Evolutionary conservation across 495 filamentous ascomycete genomes (phyloP), one percentile per base, ranked within the genome.

Genomic region (Lasiosphaeris hirsuta): DNA sequence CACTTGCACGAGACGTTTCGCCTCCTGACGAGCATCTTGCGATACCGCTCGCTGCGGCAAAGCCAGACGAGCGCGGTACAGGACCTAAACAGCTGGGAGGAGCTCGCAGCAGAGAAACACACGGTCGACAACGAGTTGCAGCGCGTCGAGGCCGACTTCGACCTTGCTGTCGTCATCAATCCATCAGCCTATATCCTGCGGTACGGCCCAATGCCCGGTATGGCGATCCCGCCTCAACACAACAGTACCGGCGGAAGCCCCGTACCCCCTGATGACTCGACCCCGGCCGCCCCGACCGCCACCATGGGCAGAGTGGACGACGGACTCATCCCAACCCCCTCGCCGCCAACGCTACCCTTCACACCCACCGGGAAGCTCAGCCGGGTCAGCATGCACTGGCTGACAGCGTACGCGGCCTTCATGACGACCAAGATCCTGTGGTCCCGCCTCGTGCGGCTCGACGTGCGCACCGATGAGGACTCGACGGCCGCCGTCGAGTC

Each of bases 1-100:
- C 63, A 61, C 45, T 33, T 62, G 17, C 63, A 65, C 46, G 56
- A 65, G 37, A 59, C 60, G 7, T 65, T 65, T 18, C 55, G 63
- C 40, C 56, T 65, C 7, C 45, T 62, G 2, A 47, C 51, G 19
- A 48, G 33, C 36, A 65, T 65, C 52, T 36, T 65, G 11, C 56
- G 57, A 5, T 65, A 62, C 46, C 63, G 59, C 9, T 54, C 56
- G 9, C 33, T 52, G 33, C 43, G 33, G 10, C 56, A 47, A 4
- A 42, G 9, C 1, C 47, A 54, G 17, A 48, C 13, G 4, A 55
- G 8, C 34, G 41, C 33, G 4, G 46, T 14, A 4, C 15, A 44
- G 13, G 54, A 52, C 23, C 39, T 30, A 1, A 23, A 34, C 1
- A 17, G 39, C 9, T 56, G 48, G 48, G 48, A 57, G 23, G 62